Percentiles rank a stretch among this genome's conserved stretches.
Conservation (phyloP, 2,329 filamentous ascomycete species). For the Pestalotiopsis sp. region DNA sequence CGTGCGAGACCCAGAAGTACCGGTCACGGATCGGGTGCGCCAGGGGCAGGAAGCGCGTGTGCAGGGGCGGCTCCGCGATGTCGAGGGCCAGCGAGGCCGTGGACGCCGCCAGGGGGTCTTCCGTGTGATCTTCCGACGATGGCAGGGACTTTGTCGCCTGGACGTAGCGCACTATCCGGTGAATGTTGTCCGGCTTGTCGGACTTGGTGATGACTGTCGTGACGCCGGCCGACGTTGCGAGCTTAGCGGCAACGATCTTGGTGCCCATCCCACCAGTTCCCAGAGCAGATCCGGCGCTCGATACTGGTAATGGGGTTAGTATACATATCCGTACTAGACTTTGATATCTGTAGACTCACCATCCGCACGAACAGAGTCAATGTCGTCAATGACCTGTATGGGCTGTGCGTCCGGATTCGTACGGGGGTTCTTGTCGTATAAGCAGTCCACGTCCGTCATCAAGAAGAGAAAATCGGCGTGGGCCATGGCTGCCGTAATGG, state of each 20-base stretch:
- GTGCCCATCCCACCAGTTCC: slow-evolving; percentile 98
- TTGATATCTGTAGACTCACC: slow-evolving; percentile 42
- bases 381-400: slow-evolving; percentile 92
- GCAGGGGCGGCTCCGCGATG: slow-evolving; percentile 62
- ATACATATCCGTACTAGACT: background rate
- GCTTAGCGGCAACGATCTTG: slow-evolving; percentile 89
- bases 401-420: slow-evolving; percentile 81
- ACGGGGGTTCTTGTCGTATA: slow-evolving; percentile 95
- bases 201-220: slow-evolving; percentile 95
- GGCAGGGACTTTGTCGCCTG: slow-evolving; percentile 57
- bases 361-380: slow-evolving; percentile 79
- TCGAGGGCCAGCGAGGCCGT: slow-evolving; percentile 44
- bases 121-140: slow-evolving; percentile 26
- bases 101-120: slow-evolving; percentile 39
- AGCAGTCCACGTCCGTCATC: slow-evolving; percentile 98
- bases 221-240: slow-evolving; percentile 92
- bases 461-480: slow-evolving; percentile 95
- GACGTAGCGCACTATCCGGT: slow-evolving; percentile 81
- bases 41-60: slow-evolving; percentile 91
- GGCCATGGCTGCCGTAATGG: slow-evolving; percentile 96
- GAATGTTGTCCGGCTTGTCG: slow-evolving; percentile 90
- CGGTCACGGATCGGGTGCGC: slow-evolving; percentile 84
- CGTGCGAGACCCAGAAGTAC: slow-evolving; percentile 96
- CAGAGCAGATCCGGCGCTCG: slow-evolving; percentile 81
- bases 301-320: slow-evolving; percentile 56